Evolutionary conservation across 164 flowering plant species (phyloP).

Genomic region (Paratinospora sagittata): DNA sequence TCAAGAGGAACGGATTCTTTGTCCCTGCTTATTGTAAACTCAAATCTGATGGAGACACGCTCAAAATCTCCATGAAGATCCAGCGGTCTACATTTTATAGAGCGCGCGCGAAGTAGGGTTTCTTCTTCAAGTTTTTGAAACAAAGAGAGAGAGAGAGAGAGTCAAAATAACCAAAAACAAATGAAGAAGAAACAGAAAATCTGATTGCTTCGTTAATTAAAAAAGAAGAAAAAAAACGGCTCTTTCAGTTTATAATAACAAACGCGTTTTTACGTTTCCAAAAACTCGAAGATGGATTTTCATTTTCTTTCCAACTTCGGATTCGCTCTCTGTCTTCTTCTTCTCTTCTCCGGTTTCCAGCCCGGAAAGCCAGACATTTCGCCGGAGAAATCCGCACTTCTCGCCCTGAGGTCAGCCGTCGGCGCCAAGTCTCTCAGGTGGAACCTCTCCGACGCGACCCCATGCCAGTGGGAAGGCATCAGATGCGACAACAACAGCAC

Average conservation of each 20-base stretch:
- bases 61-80: not conserved
- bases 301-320: not conserved
- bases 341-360: conserved; percentile 1
- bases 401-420: conserved; percentile 51
- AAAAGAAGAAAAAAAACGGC: not conserved
- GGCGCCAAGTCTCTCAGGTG: conserved; percentile 50
- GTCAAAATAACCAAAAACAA: not conserved
- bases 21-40: too few relatives aligned
- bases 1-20: too few relatives aligned
- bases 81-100: not conserved
- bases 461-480: conserved; percentile 62
- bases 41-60: not conserved
- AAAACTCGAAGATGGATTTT: not conserved
- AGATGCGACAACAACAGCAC: conserved; percentile 26
- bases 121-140: not conserved
- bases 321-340: conserved; percentile 10
- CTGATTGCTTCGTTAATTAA: not conserved
- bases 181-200: not conserved
- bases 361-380: conserved; percentile 32
- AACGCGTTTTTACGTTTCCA: not conserved
- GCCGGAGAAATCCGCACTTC: conserved; percentile 49
- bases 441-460: conserved; percentile 32
- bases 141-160: not conserved
- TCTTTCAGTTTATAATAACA: too few relatives aligned
- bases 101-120: not conserved